phyloP scores from a whole-genome alignment of 345 rosid species.

The Gossypium herbaceum region DNA sequence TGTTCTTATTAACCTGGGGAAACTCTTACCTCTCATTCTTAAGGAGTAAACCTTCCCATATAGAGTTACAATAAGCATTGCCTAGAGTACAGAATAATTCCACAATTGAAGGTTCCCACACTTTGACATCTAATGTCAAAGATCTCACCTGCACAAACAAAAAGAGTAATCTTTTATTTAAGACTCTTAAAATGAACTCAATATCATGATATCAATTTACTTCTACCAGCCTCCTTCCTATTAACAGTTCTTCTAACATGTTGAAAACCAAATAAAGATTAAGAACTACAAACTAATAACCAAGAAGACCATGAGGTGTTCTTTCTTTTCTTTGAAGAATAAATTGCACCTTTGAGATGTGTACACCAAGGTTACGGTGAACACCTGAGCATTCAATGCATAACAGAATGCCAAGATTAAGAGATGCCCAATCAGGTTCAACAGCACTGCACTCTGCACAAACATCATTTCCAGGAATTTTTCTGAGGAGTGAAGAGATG shows the following conservation, averaged over 20 bases:
- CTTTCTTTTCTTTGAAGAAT: slow-evolving; percentile 10
- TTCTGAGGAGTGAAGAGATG: slow-evolving; percentile 46
- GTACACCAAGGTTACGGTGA: slow-evolving; percentile 92
- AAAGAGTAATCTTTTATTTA: slow-evolving; percentile 10
- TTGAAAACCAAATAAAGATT: background rate
- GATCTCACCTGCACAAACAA: slow-evolving; percentile 69
- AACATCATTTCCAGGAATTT: slow-evolving; percentile 67
- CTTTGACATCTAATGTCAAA: slow-evolving; percentile 76
- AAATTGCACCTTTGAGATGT: slow-evolving; percentile 69
- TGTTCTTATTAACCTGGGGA: slow-evolving; percentile 5
- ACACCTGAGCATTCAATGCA: slow-evolving; percentile 91
- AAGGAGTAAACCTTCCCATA: slow-evolving; percentile 72
- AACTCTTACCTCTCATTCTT: slow-evolving; percentile 39
- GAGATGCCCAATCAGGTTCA: slow-evolving; percentile 90
- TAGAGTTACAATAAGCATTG: slow-evolving; percentile 66
- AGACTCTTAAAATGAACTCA: background rate
- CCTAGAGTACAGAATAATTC: slow-evolving; percentile 65
- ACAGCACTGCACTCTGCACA: slow-evolving; percentile 83
- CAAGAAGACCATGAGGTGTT: background rate
- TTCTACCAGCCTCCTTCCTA: background rate
- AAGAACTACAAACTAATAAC: background rate
- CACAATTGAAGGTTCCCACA: slow-evolving; percentile 79
- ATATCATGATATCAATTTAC: background rate
- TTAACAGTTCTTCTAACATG: background rate
- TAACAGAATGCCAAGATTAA: slow-evolving; percentile 80